Evolutionary conservation across 2,329 filamentous ascomycete species (phyloP).

Genomic region (Ramichloridium luteum): DNA sequence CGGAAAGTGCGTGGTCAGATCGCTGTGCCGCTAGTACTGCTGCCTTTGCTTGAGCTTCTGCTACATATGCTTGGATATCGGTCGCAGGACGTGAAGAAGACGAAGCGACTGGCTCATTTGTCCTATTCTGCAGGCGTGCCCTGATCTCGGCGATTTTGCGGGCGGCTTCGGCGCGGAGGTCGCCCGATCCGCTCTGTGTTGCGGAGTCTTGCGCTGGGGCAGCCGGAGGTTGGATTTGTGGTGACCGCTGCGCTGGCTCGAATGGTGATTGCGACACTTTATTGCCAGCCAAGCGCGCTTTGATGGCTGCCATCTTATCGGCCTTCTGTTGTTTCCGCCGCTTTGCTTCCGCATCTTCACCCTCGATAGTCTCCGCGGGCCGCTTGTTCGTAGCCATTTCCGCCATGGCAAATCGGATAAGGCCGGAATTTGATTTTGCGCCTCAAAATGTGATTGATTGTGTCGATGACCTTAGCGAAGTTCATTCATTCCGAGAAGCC

Average conservation of each 20-base stretch:
- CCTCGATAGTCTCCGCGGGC: neutral
- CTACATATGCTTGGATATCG: conserved; percentile 7
- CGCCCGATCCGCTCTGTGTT: conserved; percentile 10
- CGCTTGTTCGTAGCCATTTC: neutral
- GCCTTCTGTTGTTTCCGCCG: conserved; percentile 23
- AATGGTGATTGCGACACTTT: conserved; percentile 11
- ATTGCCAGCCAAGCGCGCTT: conserved; percentile 22
- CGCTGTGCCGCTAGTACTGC: conserved; percentile 12
- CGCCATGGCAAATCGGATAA: too few relatives aligned
- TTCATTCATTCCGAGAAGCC: too few relatives aligned
- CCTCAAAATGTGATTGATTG: too few relatives aligned
- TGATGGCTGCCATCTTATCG: conserved; percentile 25
- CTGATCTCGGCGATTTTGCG: conserved; percentile 25
- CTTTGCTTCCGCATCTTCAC: conserved; percentile 6
- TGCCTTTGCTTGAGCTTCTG: conserved; percentile 17
- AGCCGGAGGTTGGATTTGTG: conserved; percentile 7
- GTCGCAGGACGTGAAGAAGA: conserved; percentile 2
- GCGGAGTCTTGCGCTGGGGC: conserved; percentile 10
- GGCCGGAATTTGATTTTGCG: too few relatives aligned
- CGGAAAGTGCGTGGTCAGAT: neutral
- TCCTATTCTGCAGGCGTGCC: conserved; percentile 12
- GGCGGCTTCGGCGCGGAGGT: conserved; percentile 19
- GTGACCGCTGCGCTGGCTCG: too few relatives aligned
- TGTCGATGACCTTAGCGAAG: too few relatives aligned
- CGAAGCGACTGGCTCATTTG: conserved; percentile 1